Base-by-base conservation (phyloP, 2,329 filamentous ascomycete genomes). In the Paraphoma chrysanthemicola region DNA sequence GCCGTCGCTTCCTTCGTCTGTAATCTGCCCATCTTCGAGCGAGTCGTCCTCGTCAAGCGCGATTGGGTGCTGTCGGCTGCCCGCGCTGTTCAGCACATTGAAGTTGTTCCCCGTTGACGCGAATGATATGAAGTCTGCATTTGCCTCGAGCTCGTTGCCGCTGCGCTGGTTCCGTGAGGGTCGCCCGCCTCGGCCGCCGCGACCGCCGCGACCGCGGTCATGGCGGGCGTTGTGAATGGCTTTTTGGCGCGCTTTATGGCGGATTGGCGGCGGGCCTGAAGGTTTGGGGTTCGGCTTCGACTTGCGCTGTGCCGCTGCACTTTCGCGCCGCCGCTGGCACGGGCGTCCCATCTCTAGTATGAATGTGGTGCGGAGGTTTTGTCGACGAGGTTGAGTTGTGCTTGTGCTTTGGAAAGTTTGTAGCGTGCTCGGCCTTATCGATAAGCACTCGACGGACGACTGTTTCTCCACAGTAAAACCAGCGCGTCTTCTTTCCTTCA, bases 261-360 rank as follows among this genome's bases (percentile, higher is more conserved):
- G 48, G 29, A 64, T 64, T 1, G 60, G 59, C 14, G 61, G 59
- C 18, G 63, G 63, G 42, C 52, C 58, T 43, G 59, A 39, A 47
- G 53, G 44, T 49, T 63, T 49, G 36, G 48, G n/a, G 18, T 49
- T 31, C 18, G 63, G 57, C 48, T 61, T 60, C n/a, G 63, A 54
- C 41, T 57, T 59, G 8, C 55, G 59, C n/a, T 69, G 59, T 6
- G 64, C 62, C 43, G 58, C 64, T 39, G 63, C 62, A 51, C 60
- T 67, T 28, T 64, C 62, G 53, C 67, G 67, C 57, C 67, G 60
- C 57, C 62, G 61, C 46, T 69, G 67, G 53, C 65, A 68, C 29
- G 65, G 67, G 58, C 67, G 67, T 54, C 65, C 62, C 67, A 69
- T 69, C 38, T 54, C 53, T 44, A 48, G 57, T 41, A 53, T 28